Evolutionary conservation across 352 stramenopile species (phyloP), one percentile per base, ranked within the genome.

Genomic region (Lagenidium sp.): DNA sequence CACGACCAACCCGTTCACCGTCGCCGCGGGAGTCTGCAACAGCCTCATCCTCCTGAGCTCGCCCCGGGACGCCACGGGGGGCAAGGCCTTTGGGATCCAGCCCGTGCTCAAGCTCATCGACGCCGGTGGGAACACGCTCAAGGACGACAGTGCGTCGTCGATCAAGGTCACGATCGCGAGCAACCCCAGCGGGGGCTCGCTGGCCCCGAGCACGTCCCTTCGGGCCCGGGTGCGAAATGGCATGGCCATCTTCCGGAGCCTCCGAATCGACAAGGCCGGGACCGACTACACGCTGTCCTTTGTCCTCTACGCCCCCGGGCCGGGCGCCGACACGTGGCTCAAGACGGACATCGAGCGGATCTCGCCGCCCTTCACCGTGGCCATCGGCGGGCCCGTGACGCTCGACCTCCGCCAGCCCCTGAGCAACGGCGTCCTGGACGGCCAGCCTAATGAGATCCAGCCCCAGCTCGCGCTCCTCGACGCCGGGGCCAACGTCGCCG

Each of bases 1-100:
- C n/a, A n/a, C n/a, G n/a, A 93, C 78, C 24, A 85, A 87, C 26
- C 68, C 74, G 15, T 91, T 94, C 39, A 89, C 77, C 1, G 79
- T 94, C 6, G 68, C 73, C 0, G 61, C 57, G 12, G 72, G 79
- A 34, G 61, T 58, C 1, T 84, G 71, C 34, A 74, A 60, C 26
- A 65, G 39, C 1, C 45, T 90, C 22, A 49, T 84, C 10, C 35
- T 90, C 22, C 44, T 65, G 15, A 70, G 42, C 22, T 60, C 61
- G 15, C 68, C 74, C 0, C 53, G 49, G 0, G 40, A 60, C 23
- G 57, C 79, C 1, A 71, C 43, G n/a, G 76, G 79, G 22, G 82
- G 79, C 12, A 82, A 76, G 49, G 74, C 82, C 5, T 90, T 94
- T 29, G 51, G 56, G 8, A 64, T 71, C 13, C 82, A 94, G 41